These are phyloP conservation scores for Cryptococcus sp. DNA, from an alignment of 1,284 basidiomycete species.

Conservation along the genomic window DNA sequence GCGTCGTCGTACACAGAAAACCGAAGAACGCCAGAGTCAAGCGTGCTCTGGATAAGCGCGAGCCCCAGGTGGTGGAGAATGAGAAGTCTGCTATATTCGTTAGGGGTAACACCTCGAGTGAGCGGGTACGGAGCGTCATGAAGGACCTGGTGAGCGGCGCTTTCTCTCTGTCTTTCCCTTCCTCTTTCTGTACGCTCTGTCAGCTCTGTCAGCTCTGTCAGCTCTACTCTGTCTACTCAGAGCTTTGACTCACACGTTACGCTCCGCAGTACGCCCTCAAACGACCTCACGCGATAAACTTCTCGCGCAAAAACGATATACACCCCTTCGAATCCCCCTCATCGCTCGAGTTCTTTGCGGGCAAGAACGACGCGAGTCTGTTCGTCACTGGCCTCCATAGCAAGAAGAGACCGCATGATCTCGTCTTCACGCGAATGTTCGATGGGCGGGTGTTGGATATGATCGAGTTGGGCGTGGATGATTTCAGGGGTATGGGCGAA, in stretches of 20 bases:
- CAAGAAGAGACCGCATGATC: constrained; percentile 90
- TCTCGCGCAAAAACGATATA: constrained; percentile 91
- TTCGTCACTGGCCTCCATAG: constrained; percentile 89
- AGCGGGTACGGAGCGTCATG: constrained; percentile 76
- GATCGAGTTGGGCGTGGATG: constrained; percentile 88
- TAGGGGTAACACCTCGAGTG: constrained; percentile 80
- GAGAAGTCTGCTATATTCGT: constrained; percentile 84
- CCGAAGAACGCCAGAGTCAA: constrained; percentile 98
- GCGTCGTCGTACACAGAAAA: constrained; percentile 62
- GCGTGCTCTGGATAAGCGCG: constrained; percentile 81
- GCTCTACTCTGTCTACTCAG: background rate
- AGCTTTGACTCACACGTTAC: too few species aligned
- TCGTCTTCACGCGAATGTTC: constrained; percentile 86
- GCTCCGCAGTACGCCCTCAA: constrained; percentile 78
- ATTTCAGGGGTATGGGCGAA: constrained; percentile 72
- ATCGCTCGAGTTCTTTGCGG: constrained; percentile 87
- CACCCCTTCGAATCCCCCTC: constrained; percentile 84
- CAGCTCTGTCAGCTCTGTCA: background rate
- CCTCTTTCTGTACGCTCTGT: background rate
- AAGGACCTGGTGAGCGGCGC: constrained; percentile 74
- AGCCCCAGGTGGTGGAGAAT: constrained; percentile 87
- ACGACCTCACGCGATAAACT: constrained; percentile 82
- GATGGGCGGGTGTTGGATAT: constrained; percentile 88
- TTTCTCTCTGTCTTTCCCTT: background rate
- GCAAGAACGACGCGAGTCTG: constrained; percentile 92